Percentiles rank a stretch among this genome's conserved stretches.
phyloP scores from a whole-genome alignment of 179 eudicot genomes.

The Gypsophila paniculata region DNA sequence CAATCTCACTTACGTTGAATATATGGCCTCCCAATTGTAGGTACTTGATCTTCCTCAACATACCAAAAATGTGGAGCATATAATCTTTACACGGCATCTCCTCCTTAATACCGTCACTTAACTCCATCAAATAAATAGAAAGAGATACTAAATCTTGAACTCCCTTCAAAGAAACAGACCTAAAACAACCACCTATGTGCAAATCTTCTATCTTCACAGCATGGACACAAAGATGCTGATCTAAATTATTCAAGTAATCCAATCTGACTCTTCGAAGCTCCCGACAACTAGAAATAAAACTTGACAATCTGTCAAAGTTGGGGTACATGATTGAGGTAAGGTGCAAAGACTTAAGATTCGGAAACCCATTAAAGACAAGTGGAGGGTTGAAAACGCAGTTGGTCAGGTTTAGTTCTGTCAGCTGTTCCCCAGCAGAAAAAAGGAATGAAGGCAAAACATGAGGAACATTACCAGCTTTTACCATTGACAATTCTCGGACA shows the following conservation, averaged over 20 bases:
- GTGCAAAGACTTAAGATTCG: background rate
- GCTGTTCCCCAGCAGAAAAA: constrained; percentile 1
- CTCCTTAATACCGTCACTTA: background rate
- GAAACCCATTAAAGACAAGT: constrained; percentile 2
- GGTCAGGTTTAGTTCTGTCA: background rate
- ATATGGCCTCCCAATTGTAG: background rate
- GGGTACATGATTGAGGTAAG: background rate
- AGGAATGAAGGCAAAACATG: background rate
- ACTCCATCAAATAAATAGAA: background rate
- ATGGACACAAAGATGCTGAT: constrained; percentile 3
- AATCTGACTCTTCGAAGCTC: background rate
- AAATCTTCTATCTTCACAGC: background rate
- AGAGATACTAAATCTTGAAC: constrained; percentile 5
- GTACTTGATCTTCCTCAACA: background rate
- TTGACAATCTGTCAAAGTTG: constrained; percentile 2
- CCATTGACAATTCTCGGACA: constrained; percentile 1
- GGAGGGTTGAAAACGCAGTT: constrained; percentile 7
- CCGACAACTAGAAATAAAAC: constrained; percentile 7
- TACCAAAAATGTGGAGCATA: background rate
- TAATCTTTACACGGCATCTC: background rate
- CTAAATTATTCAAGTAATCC: constrained; percentile 2
- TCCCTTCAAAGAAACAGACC: constrained; percentile 4
- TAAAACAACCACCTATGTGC: background rate
- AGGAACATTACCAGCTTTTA: background rate
- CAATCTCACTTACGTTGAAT: background rate